Conservation (phyloP, 352 stramenopile species). For the Halophytophthora batemanensis region DNA sequence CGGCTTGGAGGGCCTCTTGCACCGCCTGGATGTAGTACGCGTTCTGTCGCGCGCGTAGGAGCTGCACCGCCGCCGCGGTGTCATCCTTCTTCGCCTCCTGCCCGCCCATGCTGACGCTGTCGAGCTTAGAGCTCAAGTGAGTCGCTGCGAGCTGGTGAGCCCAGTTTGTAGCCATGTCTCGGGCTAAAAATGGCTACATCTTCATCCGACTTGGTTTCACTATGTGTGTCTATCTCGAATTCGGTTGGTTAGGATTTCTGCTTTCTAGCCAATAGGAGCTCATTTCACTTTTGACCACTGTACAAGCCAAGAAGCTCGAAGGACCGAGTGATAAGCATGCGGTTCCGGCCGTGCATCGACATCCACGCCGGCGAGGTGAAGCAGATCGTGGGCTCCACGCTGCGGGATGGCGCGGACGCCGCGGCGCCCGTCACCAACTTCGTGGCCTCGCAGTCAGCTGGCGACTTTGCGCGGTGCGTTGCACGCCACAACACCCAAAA, state of each 20-base stretch:
- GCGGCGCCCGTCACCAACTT: constrained; percentile 93
- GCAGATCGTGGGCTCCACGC: constrained; percentile 98
- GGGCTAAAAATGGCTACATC: not conserved
- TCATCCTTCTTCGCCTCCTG: constrained; percentile 9
- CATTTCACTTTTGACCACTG: no score
- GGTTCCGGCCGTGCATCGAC: constrained; percentile 98
- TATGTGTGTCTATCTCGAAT: no score
- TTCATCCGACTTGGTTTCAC: no score
- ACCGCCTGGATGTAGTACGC: constrained; percentile 53
- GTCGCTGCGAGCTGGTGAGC: not conserved
- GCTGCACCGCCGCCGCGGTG: constrained; percentile 10
- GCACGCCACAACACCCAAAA: constrained; percentile 8
- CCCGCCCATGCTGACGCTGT: constrained; percentile 4
- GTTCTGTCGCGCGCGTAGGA: constrained; percentile 23
- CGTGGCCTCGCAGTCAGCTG: constrained; percentile 66
- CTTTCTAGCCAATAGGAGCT: constrained; percentile 1
- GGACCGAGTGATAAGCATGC: no score
- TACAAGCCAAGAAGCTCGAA: no score
- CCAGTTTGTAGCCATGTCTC: not conserved
- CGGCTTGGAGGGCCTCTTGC: constrained; percentile 46
- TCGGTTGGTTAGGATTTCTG: not conserved
- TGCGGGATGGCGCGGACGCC: constrained; percentile 79
- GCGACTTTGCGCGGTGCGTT: constrained; percentile 78
- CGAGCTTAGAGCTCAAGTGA: no score
- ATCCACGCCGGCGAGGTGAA: constrained; percentile 97